phyloP scores from a whole-genome alignment of 176 grass and related monocot species.

The Themeda triandra region DNA sequence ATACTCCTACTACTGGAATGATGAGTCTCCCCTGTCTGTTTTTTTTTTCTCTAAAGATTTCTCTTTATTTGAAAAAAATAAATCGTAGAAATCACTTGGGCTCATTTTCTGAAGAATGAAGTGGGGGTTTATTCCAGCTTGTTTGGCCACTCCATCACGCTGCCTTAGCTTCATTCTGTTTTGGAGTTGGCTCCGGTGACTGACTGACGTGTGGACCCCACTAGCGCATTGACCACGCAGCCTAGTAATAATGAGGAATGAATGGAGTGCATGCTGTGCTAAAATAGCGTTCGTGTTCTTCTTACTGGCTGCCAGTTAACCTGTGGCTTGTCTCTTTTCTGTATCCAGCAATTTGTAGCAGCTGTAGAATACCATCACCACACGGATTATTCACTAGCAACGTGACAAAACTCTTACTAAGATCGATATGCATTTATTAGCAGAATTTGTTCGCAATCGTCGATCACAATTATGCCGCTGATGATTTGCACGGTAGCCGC shows the following conservation, averaged over 20 bases:
- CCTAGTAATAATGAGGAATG: background rate
- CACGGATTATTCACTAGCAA: background rate
- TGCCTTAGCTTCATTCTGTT: background rate
- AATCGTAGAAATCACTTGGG: background rate
- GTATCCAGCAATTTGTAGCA: background rate
- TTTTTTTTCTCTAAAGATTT: background rate
- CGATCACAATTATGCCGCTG: background rate
- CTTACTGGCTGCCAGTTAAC: background rate
- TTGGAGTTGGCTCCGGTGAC: background rate
- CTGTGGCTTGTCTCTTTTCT: background rate
- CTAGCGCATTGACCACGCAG: background rate
- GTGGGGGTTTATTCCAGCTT: too few species aligned
- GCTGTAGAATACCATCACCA: background rate
- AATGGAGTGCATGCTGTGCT: background rate
- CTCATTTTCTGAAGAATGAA: background rate
- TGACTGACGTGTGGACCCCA: background rate
- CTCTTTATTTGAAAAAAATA: too few species aligned
- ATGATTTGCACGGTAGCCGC: too few species aligned
- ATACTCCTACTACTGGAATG: too few species aligned
- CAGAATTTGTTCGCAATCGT: too few species aligned
- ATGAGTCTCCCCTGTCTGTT: background rate
- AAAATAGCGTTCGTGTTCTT: background rate
- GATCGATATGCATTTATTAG: background rate
- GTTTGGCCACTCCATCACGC: too few species aligned
- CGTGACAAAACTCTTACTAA: background rate